Base-by-base conservation (phyloP, 352 stramenopile species). In the Globisporangium paddicum region DNA sequence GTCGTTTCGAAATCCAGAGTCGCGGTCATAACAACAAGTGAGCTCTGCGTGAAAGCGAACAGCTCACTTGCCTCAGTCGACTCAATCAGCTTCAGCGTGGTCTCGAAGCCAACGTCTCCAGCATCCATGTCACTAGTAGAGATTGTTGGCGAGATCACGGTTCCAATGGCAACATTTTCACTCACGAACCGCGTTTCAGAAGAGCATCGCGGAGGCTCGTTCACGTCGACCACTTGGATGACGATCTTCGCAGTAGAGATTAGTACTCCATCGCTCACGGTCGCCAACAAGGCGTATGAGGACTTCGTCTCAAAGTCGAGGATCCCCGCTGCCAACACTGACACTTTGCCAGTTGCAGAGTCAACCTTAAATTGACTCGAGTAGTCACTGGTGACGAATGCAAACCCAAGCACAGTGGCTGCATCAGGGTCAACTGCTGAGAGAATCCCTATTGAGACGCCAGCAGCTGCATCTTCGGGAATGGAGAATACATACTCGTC, bases 211-310 rank as follows among this genome's bases (percentile, higher is more conserved):
- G 55, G 55, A 1, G 55, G 40, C n/a, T 60, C 55, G 14, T 60
- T 60, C 13, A 60, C 55, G 18, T 60, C 55, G 6, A 32, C 32
- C 28, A 60, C 55, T 41, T 51, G 28, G 10, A 60, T 21, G 21
- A 28, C 8, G 6, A 60, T 38, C 5, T n/a, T 52, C 21, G 32
- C 19, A 16, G 55, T 54, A 10, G 55, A 10, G 3, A 8, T 44
- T 10, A 60, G 42, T 35, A 5, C 9, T 1, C 55, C 30, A 25
- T 60, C 42, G 42, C 30, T 54, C 28, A 54, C 55, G 5, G n/a
- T 60, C 40, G 55, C 41, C 8, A 21, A 47, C 18, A 53, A 16
- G 16, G 55, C 38, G 8, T 60, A 60, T 1, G 3, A 44, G 1
- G 28, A 23, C 14, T 34, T 51, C 13, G 30, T n/a, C 45, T 60